A percentile compares a stretch with the other conserved stretches of the same genome.
These are phyloP conservation scores for Aspergillus sp. DNA, from an alignment of 2,329 filamentous ascomycete species.

Conservation along the genomic window DNA sequence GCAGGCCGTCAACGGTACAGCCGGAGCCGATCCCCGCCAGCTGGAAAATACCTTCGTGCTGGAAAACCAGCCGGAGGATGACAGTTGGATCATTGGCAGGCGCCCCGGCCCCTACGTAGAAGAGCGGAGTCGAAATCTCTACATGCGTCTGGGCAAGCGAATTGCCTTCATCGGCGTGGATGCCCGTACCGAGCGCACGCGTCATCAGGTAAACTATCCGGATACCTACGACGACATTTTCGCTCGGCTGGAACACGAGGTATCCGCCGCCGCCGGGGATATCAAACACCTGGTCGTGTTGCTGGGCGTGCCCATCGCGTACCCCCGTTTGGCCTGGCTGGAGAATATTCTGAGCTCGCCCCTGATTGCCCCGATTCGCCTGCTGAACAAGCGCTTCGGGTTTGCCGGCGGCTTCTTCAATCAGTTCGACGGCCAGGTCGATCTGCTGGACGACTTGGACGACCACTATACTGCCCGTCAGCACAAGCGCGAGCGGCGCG, in stretches of 20 bases:
- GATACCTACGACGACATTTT: constrained; percentile 64
- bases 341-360: constrained; percentile 89
- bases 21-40: constrained; percentile 66
- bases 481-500: constrained; percentile 83
- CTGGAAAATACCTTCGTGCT: constrained; percentile 72
- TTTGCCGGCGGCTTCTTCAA: constrained; percentile 86
- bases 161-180: constrained; percentile 64
- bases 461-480: constrained; percentile 83
- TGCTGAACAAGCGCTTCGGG: constrained; percentile 87
- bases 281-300: constrained; percentile 64
- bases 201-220: constrained; percentile 87
- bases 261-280: constrained; percentile 51
- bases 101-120: constrained; percentile 68
- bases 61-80: constrained; percentile 57
- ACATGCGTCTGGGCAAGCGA: constrained; percentile 63
- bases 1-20: constrained; percentile 48
- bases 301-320: constrained; percentile 69
- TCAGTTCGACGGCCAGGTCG: constrained; percentile 77
- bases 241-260: constrained; percentile 52
- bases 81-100: constrained; percentile 76
- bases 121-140: constrained; percentile 60
- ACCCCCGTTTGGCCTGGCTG: constrained; percentile 83
- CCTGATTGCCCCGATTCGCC: constrained; percentile 81
- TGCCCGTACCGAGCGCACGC: constrained; percentile 71
- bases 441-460: constrained; percentile 64